Evolutionary conservation across 805 yeast genomes (phyloP).

Genomic region (Saccharomycopsis fibuligera): DNA sequence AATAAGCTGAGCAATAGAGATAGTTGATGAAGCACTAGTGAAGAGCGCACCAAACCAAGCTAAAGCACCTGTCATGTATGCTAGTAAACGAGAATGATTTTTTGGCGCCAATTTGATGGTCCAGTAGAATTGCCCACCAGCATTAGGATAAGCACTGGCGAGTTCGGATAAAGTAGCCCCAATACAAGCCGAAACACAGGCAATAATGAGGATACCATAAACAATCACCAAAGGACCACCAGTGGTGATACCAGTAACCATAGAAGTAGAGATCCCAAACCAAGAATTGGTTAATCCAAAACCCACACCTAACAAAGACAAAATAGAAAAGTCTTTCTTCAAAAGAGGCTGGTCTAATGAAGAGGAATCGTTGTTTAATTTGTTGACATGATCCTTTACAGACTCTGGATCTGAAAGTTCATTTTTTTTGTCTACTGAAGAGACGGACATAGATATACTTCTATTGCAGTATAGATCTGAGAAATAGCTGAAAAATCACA

Average conservation of each 20-base stretch:
- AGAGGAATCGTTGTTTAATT: neutral
- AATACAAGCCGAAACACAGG: constrained; percentile 39
- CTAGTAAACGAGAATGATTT: constrained; percentile 35
- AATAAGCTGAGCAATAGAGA: constrained; percentile 45
- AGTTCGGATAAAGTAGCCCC: constrained; percentile 50
- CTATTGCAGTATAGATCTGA: neutral
- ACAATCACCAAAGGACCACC: constrained; percentile 56
- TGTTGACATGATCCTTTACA: constrained; percentile 7
- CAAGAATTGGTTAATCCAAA: constrained; percentile 57
- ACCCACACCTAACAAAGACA: constrained; percentile 50
- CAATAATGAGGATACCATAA: constrained; percentile 49
- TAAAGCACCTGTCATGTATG: constrained; percentile 55
- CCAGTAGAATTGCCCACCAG: constrained; percentile 60
- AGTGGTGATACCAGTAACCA: constrained; percentile 46
- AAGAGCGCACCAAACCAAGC: constrained; percentile 59
- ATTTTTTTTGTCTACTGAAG: neutral
- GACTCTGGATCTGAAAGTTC: constrained; percentile 7
- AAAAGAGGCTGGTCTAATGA: constrained; percentile 26
- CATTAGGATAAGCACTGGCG: constrained; percentile 46
- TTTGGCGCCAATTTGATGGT: constrained; percentile 48
- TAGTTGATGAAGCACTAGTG: constrained; percentile 53
- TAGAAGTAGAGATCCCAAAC: constrained; percentile 53
- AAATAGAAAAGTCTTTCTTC: constrained; percentile 36
- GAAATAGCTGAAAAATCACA: neutral
- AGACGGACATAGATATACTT: neutral